Percentiles rank a stretch among this genome's conserved stretches.
Conservation (phyloP, 2,329 filamentous ascomycete genomes). For the Penicillium sp. region DNA sequence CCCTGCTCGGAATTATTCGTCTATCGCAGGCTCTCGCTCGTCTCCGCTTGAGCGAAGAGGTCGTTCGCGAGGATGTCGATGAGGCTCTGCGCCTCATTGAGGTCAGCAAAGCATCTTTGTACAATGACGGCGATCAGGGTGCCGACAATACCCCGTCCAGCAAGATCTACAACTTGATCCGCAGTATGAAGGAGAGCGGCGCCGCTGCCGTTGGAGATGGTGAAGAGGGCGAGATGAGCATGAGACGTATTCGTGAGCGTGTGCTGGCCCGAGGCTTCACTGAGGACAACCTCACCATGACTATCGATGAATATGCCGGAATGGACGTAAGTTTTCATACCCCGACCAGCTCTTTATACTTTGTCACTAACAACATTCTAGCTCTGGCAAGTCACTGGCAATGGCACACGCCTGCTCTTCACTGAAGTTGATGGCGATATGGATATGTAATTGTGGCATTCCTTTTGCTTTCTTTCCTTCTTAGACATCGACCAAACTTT, state of each 20-base stretch:
- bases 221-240: constrained; percentile 70
- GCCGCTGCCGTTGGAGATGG: constrained; percentile 77
- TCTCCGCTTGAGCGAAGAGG: constrained; percentile 80
- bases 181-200: constrained; percentile 79
- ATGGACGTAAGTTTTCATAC: constrained; percentile 71
- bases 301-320: constrained; percentile 83
- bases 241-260: constrained; percentile 84
- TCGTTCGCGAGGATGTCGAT: constrained; percentile 90
- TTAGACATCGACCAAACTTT: constrained; percentile 11
- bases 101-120: constrained; percentile 87
- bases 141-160: constrained; percentile 77
- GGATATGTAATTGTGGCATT: constrained; percentile 38
- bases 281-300: constrained; percentile 81
- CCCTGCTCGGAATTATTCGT: constrained; percentile 86
- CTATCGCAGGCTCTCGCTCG: constrained; percentile 90
- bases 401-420: constrained; percentile 69
- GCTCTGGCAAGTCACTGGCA: constrained; percentile 76
- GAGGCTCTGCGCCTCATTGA: constrained; percentile 89
- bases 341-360: background rate
- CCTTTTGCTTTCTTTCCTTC: constrained; percentile 2
- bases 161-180: constrained; percentile 93
- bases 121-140: constrained; percentile 64
- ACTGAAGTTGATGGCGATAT: constrained; percentile 61
- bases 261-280: constrained; percentile 97
- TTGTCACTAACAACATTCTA: constrained; percentile 47